phyloP scores from a whole-genome alignment of 1,284 basidiomycete species.

The Porphyrellus sp. region DNA sequence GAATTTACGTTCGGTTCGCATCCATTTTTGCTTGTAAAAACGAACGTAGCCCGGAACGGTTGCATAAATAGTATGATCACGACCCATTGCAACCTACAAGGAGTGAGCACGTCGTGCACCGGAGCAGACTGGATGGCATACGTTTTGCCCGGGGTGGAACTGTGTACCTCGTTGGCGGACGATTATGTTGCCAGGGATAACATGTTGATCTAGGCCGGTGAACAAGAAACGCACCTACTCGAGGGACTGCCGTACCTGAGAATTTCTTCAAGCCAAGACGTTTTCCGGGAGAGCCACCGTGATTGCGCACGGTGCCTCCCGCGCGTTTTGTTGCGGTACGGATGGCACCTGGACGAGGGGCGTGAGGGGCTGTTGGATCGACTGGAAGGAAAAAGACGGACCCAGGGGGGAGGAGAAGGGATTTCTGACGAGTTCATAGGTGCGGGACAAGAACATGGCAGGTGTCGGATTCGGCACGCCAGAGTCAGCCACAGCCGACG shows the following conservation, averaged over 20 bases:
- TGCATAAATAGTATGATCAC: constrained; percentile 91
- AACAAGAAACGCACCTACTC: constrained; percentile 10
- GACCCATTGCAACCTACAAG: constrained; percentile 78
- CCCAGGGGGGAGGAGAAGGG: constrained; percentile 55
- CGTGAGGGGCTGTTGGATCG: constrained; percentile 2
- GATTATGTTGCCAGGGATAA: constrained; percentile 91
- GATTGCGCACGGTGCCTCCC: constrained; percentile 88
- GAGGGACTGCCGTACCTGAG: constrained; percentile 59
- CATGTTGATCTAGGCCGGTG: constrained; percentile 66
- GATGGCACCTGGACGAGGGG: constrained; percentile 50
- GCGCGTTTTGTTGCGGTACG: constrained; percentile 93
- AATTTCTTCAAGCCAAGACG: constrained; percentile 92
- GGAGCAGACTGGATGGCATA: constrained; percentile 38
- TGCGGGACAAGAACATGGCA: constrained; percentile 41
- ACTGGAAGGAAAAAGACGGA: constrained; percentile 20
- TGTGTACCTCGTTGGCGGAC: constrained; percentile 86
- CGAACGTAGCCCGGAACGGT: constrained; percentile 85
- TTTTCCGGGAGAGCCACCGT: constrained; percentile 87
- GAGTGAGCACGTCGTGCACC: constrained; percentile 12
- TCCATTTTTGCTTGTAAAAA: constrained; percentile 79
- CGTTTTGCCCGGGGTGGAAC: constrained; percentile 91
- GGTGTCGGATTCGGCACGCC: not conserved
- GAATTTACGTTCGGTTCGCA: constrained; percentile 70
- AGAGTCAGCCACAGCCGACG: constrained; percentile 17
- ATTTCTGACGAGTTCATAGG: constrained; percentile 34